phyloP scores from a whole-genome alignment of 1,284 basidiomycete species.

The Irpex lacteus region DNA sequence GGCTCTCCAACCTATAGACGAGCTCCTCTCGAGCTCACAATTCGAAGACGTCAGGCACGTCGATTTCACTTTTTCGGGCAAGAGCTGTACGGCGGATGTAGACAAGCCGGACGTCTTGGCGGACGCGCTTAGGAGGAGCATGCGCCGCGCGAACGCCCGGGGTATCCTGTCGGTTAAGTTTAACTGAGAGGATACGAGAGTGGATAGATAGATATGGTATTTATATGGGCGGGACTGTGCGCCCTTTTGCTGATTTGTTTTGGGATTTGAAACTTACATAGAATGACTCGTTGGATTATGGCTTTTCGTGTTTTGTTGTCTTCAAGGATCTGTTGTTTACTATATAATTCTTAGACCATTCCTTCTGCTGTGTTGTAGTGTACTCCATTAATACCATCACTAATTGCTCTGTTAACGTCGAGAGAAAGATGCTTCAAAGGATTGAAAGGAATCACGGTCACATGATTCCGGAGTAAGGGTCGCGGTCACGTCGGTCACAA shows the following conservation, averaged over 20 bases:
- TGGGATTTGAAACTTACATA: neutral
- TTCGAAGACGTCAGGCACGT: neutral
- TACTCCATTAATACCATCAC: neutral
- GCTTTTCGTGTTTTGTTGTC: too few species aligned
- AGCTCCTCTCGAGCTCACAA: neutral
- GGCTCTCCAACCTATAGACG: constrained; percentile 1
- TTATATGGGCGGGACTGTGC: too few species aligned
- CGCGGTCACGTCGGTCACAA: neutral
- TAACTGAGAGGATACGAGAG: neutral
- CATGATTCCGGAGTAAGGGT: neutral
- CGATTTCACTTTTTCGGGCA: neutral
- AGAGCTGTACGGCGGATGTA: neutral
- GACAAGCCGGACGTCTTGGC: neutral
- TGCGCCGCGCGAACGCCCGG: neutral
- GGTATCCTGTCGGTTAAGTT: neutral
- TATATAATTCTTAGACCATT: neutral
- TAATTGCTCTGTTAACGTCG: neutral
- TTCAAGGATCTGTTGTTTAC: too few species aligned
- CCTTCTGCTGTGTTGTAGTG: neutral
- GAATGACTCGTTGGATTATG: neutral
- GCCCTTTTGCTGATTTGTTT: neutral
- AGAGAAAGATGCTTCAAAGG: too few species aligned
- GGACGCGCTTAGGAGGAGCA: neutral
- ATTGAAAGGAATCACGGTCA: constrained; percentile 1
- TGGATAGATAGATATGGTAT: too few species aligned